Conservation (phyloP, 2,329 filamentous ascomycete genomes). For the Aaosphaeria pasadenensis region DNA sequence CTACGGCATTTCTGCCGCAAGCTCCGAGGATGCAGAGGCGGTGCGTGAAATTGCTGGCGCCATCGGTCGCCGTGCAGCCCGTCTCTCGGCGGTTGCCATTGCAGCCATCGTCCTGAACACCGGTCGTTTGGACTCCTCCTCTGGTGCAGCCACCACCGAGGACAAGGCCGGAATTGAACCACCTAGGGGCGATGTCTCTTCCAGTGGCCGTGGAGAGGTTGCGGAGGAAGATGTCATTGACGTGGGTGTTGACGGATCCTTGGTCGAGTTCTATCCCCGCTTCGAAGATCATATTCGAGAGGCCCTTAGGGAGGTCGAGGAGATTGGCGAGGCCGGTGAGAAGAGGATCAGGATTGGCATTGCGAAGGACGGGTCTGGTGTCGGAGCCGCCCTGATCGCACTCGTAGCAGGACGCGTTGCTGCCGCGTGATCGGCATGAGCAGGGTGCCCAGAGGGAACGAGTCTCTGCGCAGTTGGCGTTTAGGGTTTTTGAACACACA, state of each 20-base stretch:
- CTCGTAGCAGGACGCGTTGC: slow-evolving; percentile 69
- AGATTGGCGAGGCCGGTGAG: slow-evolving; percentile 75
- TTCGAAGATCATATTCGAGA: slow-evolving; percentile 88
- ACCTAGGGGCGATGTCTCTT: slow-evolving; percentile 19
- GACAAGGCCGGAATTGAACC: slow-evolving; percentile 32
- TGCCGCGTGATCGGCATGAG: background rate
- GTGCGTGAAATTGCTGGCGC: slow-evolving; percentile 81
- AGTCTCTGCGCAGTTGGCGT: no score
- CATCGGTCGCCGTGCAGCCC: slow-evolving; percentile 82
- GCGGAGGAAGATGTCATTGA: slow-evolving; percentile 71
- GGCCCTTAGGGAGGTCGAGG: slow-evolving; percentile 70
- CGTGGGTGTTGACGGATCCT: slow-evolving; percentile 88
- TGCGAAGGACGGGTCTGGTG: slow-evolving; percentile 92
- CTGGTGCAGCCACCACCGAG: slow-evolving; percentile 35
- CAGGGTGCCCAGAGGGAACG: no score
- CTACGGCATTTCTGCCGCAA: slow-evolving; percentile 72
- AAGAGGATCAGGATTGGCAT: slow-evolving; percentile 90
- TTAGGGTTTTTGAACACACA: no score
- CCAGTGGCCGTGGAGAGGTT: slow-evolving; percentile 23
- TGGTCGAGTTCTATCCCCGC: slow-evolving; percentile 93
- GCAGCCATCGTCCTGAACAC: slow-evolving; percentile 80
- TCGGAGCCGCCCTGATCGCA: slow-evolving; percentile 94
- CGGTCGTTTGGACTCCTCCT: slow-evolving; percentile 57
- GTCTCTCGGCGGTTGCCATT: slow-evolving; percentile 83
- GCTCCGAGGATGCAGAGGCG: slow-evolving; percentile 79